Conservation (phyloP, 352 stramenopile genomes). For the Globisporangium emineosum region DNA sequence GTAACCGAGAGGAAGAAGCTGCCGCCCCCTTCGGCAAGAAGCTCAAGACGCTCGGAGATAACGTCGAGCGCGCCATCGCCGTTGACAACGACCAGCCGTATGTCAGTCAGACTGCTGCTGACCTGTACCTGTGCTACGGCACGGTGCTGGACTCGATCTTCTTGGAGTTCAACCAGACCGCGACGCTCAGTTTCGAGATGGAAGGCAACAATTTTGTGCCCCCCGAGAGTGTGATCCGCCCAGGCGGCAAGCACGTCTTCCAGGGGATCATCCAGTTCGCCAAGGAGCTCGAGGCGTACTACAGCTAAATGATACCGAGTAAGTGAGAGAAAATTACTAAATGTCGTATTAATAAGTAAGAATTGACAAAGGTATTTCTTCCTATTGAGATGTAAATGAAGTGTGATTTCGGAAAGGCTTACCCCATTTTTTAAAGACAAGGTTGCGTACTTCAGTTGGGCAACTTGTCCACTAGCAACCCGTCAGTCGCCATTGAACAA, state of each 20-base stretch:
- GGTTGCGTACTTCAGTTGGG: no score
- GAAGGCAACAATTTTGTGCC: conserved; percentile 26
- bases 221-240: conserved; percentile 18
- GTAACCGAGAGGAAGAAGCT: conserved; percentile 11
- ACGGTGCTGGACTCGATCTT: conserved; percentile 29
- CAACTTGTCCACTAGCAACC: no score
- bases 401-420: no score
- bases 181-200: conserved; percentile 27
- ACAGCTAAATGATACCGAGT: conserved; percentile 6
- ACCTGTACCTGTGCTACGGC: conserved; percentile 28
- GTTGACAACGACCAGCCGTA: conserved; percentile 17
- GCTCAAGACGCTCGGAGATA: conserved; percentile 16
- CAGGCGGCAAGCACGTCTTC: conserved; percentile 21
- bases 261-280: conserved; percentile 23
- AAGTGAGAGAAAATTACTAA: no score
- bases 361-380: no score
- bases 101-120: conserved; percentile 17
- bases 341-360: no score
- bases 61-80: conserved; percentile 18
- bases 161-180: conserved; percentile 17
- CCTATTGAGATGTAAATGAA: no score
- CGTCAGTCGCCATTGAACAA: no score
- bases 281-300: conserved; percentile 21
- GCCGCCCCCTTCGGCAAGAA: conserved; percentile 16
- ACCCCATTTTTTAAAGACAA: no score